phyloP scores from a whole-genome alignment of 176 grass and related monocot genomes.

The Musa troglodytarum region DNA sequence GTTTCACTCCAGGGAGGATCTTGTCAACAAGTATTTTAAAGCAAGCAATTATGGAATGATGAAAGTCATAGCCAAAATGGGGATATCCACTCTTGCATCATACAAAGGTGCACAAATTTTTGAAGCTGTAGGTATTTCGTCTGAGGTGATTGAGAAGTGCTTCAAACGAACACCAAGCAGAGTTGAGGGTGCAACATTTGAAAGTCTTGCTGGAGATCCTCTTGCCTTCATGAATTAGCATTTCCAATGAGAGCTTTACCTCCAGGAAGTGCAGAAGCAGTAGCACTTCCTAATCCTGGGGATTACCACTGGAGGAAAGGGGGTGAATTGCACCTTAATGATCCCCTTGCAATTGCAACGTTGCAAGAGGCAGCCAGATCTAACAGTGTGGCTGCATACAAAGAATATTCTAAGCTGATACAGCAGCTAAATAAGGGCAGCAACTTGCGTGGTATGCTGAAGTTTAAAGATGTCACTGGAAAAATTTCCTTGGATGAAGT shows the following conservation, averaged over 20 bases:
- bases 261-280: slow-evolving; percentile 79
- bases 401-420: slow-evolving; percentile 85
- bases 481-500: slow-evolving; percentile 87
- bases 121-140: slow-evolving; percentile 89
- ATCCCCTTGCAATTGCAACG: slow-evolving; percentile 90
- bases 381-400: slow-evolving; percentile 81
- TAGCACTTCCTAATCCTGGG: slow-evolving; percentile 74
- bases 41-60: slow-evolving; percentile 91
- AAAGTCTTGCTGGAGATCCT: slow-evolving; percentile 86
- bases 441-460: slow-evolving; percentile 93
- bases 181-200: slow-evolving; percentile 82
- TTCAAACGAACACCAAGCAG: slow-evolving; percentile 85
- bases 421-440: slow-evolving; percentile 92
- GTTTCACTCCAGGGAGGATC: slow-evolving; percentile 47
- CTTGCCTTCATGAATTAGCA: slow-evolving; percentile 71
- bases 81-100: slow-evolving; percentile 97
- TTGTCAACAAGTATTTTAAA: slow-evolving; percentile 77
- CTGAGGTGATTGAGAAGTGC: slow-evolving; percentile 76
- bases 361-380: slow-evolving; percentile 90
- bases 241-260: slow-evolving; percentile 67
- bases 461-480: slow-evolving; percentile 56
- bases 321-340: slow-evolving; percentile 91
- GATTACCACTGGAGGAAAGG: slow-evolving; percentile 98
- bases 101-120: slow-evolving; percentile 99
- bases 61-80: slow-evolving; percentile 99